These are phyloP conservation scores for Claviceps digitariae DNA, from an alignment of 2,329 filamentous ascomycete genomes.

Conservation along the genomic window DNA sequence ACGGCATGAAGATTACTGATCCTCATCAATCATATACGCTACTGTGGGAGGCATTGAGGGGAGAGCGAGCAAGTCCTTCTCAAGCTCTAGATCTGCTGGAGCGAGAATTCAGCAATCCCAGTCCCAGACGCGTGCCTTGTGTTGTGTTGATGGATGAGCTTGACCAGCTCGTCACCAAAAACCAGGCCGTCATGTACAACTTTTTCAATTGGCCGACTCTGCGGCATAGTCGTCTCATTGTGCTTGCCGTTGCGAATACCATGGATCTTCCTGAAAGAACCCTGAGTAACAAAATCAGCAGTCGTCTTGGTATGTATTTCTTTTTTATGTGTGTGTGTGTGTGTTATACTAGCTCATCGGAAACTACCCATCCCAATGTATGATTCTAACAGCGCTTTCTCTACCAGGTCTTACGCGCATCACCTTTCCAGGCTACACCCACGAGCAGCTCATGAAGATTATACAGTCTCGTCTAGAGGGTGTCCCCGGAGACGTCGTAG, in stretches of 20 bases:
- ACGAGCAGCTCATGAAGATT: constrained; percentile 94
- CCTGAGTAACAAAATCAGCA: constrained; percentile 96
- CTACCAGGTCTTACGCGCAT: constrained; percentile 65
- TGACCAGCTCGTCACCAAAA: constrained; percentile 93
- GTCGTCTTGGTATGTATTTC: constrained; percentile 47
- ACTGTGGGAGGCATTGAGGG: constrained; percentile 90
- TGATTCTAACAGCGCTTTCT: neutral
- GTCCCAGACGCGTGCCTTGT: constrained; percentile 79
- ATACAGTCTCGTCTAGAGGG: constrained; percentile 87
- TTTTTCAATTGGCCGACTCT: constrained; percentile 99
- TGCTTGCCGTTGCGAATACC: constrained; percentile 93
- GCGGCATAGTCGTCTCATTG: constrained; percentile 82
- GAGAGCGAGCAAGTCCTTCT: constrained; percentile 79
- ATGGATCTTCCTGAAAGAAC: constrained; percentile 97
- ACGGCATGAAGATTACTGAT: constrained; percentile 98
- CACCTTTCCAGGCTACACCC: constrained; percentile 93
- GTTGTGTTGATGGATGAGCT: constrained; percentile 98
- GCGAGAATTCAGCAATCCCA: constrained; percentile 83
- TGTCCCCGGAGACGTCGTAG: constrained; percentile 79
- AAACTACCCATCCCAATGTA: too few relatives aligned
- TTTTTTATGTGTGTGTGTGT: neutral
- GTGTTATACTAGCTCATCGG: too few relatives aligned
- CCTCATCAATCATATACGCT: constrained; percentile 92
- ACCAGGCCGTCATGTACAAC: constrained; percentile 99
- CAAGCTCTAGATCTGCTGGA: constrained; percentile 87